Percentiles rank a stretch among this genome's conserved stretches.
Evolutionary conservation across 371 early-diverging fungal species (phyloP).

Genomic region (Haplosporangium sp.): DNA sequence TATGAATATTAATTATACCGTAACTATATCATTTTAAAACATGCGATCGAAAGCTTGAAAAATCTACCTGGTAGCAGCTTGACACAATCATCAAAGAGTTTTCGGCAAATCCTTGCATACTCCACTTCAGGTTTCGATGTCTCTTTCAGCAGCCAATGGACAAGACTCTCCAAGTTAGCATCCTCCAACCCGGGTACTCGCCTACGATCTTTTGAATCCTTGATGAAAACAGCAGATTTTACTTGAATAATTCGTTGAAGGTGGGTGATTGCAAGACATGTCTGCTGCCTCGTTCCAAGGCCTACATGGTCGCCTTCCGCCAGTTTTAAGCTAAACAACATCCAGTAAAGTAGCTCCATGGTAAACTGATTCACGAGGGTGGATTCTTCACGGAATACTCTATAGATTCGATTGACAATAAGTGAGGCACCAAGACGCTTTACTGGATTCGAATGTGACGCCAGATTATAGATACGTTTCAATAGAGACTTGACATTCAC

Average conservation of each 20-base stretch:
- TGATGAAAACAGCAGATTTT: slow-evolving; percentile 62
- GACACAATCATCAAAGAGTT: slow-evolving; percentile 65
- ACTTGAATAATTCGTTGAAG: slow-evolving; percentile 69
- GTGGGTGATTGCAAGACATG: slow-evolving; percentile 68
- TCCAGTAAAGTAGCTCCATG: slow-evolving; percentile 75
- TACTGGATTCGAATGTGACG: slow-evolving; percentile 67
- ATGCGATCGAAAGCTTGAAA: neutral
- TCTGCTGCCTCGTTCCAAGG: slow-evolving; percentile 70
- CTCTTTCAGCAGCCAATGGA: slow-evolving; percentile 73
- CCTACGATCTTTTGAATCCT: slow-evolving; percentile 55
- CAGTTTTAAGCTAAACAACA: slow-evolving; percentile 71
- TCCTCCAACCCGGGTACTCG: slow-evolving; percentile 62
- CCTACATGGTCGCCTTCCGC: slow-evolving; percentile 75
- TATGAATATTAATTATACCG: neutral
- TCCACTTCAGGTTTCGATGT: slow-evolving; percentile 63
- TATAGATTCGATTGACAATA: slow-evolving; percentile 79
- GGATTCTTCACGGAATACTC: slow-evolving; percentile 73
- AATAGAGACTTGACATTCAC: slow-evolving; percentile 78
- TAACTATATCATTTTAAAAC: neutral
- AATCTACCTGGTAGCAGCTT: slow-evolving; percentile 54
- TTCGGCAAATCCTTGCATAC: slow-evolving; percentile 74
- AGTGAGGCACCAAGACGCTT: slow-evolving; percentile 81
- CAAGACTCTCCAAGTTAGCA: slow-evolving; percentile 61
- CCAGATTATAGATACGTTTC: slow-evolving; percentile 74
- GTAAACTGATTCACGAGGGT: slow-evolving; percentile 72